These are phyloP conservation scores for Cyathus striatus DNA, from an alignment of 768 basidiomycete species.

Conservation along the genomic window DNA sequence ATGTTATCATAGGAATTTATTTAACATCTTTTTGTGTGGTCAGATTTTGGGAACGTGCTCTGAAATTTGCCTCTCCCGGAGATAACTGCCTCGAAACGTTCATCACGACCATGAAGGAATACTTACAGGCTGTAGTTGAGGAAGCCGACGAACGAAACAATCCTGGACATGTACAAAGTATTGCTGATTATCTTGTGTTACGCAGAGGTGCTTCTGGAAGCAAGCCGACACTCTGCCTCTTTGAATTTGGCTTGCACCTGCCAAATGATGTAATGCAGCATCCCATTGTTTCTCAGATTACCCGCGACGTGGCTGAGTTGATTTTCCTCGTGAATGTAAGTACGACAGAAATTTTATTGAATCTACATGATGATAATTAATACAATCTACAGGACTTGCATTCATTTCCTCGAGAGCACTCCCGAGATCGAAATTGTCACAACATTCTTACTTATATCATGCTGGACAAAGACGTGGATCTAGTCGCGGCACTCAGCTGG, in stretches of 20 bases:
- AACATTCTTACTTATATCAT: slow-evolving; percentile 29
- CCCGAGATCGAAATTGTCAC: slow-evolving; percentile 22
- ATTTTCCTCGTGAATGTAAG: slow-evolving; percentile 21
- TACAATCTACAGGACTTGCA: slow-evolving; percentile 21
- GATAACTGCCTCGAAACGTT: slow-evolving; percentile 15
- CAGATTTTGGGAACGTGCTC: slow-evolving; percentile 6
- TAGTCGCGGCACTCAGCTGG: slow-evolving; percentile 23
- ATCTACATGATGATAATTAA: neutral
- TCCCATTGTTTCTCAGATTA: slow-evolving; percentile 10
- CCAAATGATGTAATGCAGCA: slow-evolving; percentile 27
- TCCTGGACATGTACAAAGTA: slow-evolving; percentile 11
- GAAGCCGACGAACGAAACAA: slow-evolving; percentile 22
- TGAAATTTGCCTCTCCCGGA: neutral
- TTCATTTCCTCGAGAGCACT: slow-evolving; percentile 30
- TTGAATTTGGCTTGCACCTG: slow-evolving; percentile 22
- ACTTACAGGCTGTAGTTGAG: slow-evolving; percentile 21
- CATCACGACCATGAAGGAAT: slow-evolving; percentile 21
- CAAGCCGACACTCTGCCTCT: slow-evolving; percentile 19
- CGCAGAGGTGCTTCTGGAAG: slow-evolving; percentile 25
- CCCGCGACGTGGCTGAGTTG: slow-evolving; percentile 17
- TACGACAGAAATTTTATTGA: neutral
- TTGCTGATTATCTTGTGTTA: slow-evolving; percentile 23
- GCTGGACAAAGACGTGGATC: slow-evolving; percentile 14
- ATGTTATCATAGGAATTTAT: neutral
- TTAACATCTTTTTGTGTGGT: neutral